Base-by-base conservation (phyloP, 176 grass and related monocot species). In the barley (Hordeum vulgare) region DNA sequence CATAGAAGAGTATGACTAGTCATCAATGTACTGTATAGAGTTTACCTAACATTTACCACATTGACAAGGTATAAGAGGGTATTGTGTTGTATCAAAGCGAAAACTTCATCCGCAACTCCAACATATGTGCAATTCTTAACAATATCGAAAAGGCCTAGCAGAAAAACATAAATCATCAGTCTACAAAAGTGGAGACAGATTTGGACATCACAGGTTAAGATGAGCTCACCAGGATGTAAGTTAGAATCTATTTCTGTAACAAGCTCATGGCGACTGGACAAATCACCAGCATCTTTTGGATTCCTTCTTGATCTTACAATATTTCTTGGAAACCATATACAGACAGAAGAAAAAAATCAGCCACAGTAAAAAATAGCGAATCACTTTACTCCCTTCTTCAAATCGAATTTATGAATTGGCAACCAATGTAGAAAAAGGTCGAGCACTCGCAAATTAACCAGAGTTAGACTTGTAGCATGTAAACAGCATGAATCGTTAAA, bases 91-190 rank as follows among this genome's bases (percentile, higher is more conserved):
- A 98, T 84, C 82, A 95, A 86, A 25, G 95, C 92, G 60, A 95
- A 93, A 73, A 88, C 82, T 82, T 98, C 95, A 85, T 95, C 90
- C 39, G 89, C 87, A 86, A 98, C 76, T 60, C 95, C 92, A 90
- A 98, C 86, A 91, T 95, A 98, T 73, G 92, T 95, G 82, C 92
- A 98, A 64, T 93, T 89, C 89, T 95, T 98, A 39, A 95, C 83
- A 84, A 98, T 79, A 56, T 98, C 85, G 77, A 98, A 84, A 49
- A 95, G 90, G 58, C 89, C 92, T 98, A 76, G 13, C 49, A 88
- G 80, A 65, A 75, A 88, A 74, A 85, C 35, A 79, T 10, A 90
- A 85, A 78, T 56, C 12, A 76, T 86, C 59, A 80, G 75, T 37
- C 28, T 57, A 80, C 41, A 84, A 57, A 28, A 79, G 83, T 59